Evolutionary conservation across 2,329 filamentous ascomycete genomes (phyloP).

Genomic region (Pestalotiopsis sp.): DNA sequence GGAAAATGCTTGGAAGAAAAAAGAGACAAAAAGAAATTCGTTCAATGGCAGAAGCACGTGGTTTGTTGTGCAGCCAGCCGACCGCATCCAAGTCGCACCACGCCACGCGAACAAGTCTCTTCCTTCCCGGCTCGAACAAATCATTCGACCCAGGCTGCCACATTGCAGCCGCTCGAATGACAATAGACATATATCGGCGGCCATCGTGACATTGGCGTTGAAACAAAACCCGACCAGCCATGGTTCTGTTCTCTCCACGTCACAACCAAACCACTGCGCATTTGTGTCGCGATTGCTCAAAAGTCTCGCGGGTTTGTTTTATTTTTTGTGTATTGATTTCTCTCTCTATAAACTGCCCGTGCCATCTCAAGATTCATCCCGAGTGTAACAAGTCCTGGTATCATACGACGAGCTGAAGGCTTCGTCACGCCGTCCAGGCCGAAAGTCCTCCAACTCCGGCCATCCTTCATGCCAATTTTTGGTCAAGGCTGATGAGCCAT

Average conservation of each 20-base stretch:
- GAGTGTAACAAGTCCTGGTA: background rate
- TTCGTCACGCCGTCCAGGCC: background rate
- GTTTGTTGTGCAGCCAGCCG: too few species aligned
- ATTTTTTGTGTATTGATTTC: background rate
- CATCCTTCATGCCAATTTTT: constrained; percentile 3
- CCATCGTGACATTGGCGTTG: too few species aligned
- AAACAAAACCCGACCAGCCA: too few species aligned
- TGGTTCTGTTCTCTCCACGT: background rate
- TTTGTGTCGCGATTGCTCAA: background rate
- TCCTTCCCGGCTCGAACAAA: too few species aligned
- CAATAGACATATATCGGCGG: too few species aligned
- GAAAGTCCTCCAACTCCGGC: background rate
- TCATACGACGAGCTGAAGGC: background rate
- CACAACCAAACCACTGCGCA: background rate
- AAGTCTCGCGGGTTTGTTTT: background rate
- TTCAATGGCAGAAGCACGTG: too few species aligned
- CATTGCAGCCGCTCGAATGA: too few species aligned
- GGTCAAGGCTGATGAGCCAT: background rate
- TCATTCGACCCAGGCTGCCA: too few species aligned
- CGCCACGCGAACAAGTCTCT: too few species aligned
- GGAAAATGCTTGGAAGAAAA: too few species aligned
- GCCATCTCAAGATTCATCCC: background rate
- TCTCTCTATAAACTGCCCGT: background rate
- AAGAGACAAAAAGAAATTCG: too few species aligned
- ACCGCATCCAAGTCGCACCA: too few species aligned